These are phyloP conservation scores for Farysia itapuensis DNA, from an alignment of 1,284 basidiomycete genomes.

Conservation along the genomic window DNA sequence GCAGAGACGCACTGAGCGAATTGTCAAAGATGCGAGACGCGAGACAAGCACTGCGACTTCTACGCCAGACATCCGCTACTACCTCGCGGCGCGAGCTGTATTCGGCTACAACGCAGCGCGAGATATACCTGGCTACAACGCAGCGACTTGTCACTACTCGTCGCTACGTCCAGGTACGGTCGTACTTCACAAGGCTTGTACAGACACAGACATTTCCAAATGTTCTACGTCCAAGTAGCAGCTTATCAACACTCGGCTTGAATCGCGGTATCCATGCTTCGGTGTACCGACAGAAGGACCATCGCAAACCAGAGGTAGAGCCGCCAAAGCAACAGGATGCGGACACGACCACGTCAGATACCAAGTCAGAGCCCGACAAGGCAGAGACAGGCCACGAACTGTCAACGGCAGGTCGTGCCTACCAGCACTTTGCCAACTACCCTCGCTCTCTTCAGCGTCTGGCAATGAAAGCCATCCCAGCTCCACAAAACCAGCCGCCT, in stretches of 20 bases:
- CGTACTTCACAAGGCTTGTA: background rate
- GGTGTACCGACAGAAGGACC: background rate
- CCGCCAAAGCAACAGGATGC: background rate
- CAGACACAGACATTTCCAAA: background rate
- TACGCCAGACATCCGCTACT: no score
- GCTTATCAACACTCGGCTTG: background rate
- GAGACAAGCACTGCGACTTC: no score
- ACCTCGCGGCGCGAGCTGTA: no score
- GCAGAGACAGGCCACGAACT: constrained; percentile 2
- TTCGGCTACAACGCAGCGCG: no score
- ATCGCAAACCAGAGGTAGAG: background rate
- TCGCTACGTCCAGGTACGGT: background rate
- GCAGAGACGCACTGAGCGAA: no score
- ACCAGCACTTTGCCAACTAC: constrained; percentile 50
- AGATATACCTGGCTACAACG: no score
- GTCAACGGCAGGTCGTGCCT: constrained; percentile 24
- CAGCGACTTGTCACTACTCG: no score
- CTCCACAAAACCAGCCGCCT: constrained; percentile 4
- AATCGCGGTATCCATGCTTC: background rate
- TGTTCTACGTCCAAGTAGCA: background rate
- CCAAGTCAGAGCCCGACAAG: background rate
- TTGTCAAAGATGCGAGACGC: no score
- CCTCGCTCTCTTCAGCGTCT: constrained; percentile 48
- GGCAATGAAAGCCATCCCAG: constrained; percentile 43
- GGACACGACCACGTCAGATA: background rate